Percentiles rank a stretch among this genome's conserved stretches.
phyloP scores from a whole-genome alignment of 1,284 basidiomycete species.

The Ustilago esculenta region DNA sequence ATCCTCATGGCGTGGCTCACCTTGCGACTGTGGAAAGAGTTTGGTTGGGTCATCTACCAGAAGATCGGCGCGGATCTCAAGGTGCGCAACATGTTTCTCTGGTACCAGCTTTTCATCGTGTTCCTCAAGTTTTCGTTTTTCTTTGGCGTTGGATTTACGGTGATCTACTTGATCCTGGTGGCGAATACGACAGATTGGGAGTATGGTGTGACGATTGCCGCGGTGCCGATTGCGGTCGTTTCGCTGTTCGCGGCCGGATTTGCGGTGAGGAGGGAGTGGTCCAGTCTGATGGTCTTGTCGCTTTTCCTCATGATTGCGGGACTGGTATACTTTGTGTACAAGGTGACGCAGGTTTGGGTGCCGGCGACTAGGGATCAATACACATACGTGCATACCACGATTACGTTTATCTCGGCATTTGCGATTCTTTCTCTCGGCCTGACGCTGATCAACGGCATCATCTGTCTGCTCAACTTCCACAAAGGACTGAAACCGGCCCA shows the following conservation, averaged over 20 bases:
- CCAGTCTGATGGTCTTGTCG: constrained; percentile 51
- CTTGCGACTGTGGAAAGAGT: constrained; percentile 56
- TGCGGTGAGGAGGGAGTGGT: constrained; percentile 51
- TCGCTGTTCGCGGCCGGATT: constrained; percentile 52
- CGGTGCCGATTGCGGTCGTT: constrained; percentile 51
- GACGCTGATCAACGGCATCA: constrained; percentile 46
- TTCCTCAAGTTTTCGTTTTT: constrained; percentile 61
- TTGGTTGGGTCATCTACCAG: constrained; percentile 60
- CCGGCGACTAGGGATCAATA: constrained; percentile 48
- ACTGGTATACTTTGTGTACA: constrained; percentile 49
- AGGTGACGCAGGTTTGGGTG: constrained; percentile 53
- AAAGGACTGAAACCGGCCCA: constrained; percentile 52
- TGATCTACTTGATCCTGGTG: constrained; percentile 60
- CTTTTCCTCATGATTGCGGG: constrained; percentile 51
- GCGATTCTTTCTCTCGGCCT: constrained; percentile 39
- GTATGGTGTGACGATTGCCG: constrained; percentile 58
- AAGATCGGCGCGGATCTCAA: constrained; percentile 57
- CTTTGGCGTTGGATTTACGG: constrained; percentile 56
- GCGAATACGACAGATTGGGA: constrained; percentile 47
- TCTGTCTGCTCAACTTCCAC: constrained; percentile 57
- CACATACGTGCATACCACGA: constrained; percentile 49
- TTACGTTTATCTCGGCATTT: constrained; percentile 58
- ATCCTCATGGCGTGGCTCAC: constrained; percentile 40
- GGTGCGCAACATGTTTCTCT: constrained; percentile 51
- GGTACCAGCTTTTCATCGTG: constrained; percentile 60